Conservation (phyloP, 2,329 filamentous ascomycete genomes). For the Clarireedia sp. region DNA sequence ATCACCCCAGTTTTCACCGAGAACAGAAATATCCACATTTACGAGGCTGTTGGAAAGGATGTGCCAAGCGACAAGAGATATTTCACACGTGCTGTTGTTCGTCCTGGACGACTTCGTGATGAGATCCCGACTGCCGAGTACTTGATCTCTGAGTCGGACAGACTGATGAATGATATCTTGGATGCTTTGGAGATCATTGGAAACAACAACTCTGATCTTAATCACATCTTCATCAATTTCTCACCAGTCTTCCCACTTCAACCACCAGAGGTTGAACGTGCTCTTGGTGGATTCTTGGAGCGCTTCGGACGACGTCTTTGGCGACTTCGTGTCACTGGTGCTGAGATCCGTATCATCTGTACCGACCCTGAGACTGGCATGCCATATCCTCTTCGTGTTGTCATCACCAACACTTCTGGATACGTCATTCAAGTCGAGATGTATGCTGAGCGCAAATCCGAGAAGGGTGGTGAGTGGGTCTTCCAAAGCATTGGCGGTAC, state of each 20-base stretch:
- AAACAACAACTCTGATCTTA: constrained; percentile 98
- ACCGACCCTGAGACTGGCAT: constrained; percentile 78
- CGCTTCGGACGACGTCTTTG: constrained; percentile 92
- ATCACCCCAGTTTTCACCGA: constrained; percentile 98
- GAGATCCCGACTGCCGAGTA: constrained; percentile 99
- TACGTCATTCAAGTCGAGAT: constrained; percentile 97
- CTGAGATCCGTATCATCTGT: constrained; percentile 97
- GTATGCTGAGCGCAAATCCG: constrained; percentile 95
- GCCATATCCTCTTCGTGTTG: constrained; percentile 86
- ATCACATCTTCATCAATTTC: constrained; percentile 99
- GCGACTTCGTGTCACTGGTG: constrained; percentile 92
- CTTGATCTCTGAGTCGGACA: constrained; percentile 92
- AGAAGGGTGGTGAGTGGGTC: constrained; percentile 89
- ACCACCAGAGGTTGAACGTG: constrained; percentile 84
- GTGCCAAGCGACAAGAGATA: constrained; percentile 96
- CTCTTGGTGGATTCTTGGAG: constrained; percentile 89
- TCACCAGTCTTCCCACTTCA: constrained; percentile 90
- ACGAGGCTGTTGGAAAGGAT: constrained; percentile 91
- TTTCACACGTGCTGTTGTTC: constrained; percentile 93
- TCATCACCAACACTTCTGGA: constrained; percentile 96
- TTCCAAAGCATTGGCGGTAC: constrained; percentile 97
- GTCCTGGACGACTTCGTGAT: constrained; percentile 87
- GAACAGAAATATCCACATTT: constrained; percentile 98
- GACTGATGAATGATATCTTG: constrained; percentile 94
- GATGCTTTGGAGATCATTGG: constrained; percentile 97